Conservation (phyloP, 1,284 basidiomycete genomes). For the Filobasidium uniguttulatum region DNA sequence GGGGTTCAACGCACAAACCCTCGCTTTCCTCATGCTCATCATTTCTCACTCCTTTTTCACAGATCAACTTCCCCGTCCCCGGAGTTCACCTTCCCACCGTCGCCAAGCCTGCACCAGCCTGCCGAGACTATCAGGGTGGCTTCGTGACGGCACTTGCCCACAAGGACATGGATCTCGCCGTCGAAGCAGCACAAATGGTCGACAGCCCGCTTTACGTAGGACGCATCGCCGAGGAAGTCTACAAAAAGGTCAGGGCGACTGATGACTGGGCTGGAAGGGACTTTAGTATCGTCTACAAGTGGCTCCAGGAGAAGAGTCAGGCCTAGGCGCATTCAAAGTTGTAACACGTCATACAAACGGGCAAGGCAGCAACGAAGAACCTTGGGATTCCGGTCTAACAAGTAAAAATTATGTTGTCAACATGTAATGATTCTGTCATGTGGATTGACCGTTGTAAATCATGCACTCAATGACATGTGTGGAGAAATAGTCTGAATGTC, state of each 20-base stretch:
- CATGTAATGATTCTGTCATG: no score
- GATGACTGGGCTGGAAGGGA: constrained; percentile 51
- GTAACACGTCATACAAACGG: no score
- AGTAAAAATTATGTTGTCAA: no score
- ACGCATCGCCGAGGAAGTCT: constrained; percentile 48
- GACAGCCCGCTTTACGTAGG: constrained; percentile 51
- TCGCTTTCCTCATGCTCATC: constrained; percentile 50
- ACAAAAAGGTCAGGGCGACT: constrained; percentile 44
- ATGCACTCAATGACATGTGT: no score
- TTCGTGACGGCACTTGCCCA: constrained; percentile 73
- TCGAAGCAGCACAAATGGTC: constrained; percentile 45
- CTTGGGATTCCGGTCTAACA: no score
- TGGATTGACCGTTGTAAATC: no score
- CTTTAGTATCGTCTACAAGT: constrained; percentile 64
- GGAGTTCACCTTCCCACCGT: constrained; percentile 44
- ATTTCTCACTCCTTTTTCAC: constrained; percentile 35
- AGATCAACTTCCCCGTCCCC: constrained; percentile 76
- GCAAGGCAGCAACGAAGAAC: no score
- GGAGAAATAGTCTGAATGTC: no score
- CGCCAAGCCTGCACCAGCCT: constrained; percentile 58
- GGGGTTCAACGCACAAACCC: not conserved
- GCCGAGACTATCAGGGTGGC: constrained; percentile 58
- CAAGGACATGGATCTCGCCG: constrained; percentile 73
- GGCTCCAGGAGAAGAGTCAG: constrained; percentile 38
- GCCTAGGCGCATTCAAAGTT: no score